These are phyloP conservation scores for Trichophyton rubrum DNA, from an alignment of 2,329 filamentous ascomycete genomes.

Conservation along the genomic window DNA sequence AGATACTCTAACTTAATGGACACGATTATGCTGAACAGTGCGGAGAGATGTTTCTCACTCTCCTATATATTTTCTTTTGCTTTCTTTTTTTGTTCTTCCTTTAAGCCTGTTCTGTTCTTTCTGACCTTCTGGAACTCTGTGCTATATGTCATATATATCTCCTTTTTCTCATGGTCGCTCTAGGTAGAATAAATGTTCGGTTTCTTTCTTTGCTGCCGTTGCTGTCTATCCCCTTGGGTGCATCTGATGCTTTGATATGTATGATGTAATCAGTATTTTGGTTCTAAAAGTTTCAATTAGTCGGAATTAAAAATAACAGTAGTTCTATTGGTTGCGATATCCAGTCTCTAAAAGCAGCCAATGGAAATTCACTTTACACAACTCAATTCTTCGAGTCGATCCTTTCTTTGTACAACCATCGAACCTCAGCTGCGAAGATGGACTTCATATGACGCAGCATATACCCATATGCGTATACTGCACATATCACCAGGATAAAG, in stretches of 20 bases:
- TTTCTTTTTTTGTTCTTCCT: background rate
- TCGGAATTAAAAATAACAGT: too few relatives aligned
- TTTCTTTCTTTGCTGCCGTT: background rate
- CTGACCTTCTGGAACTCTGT: background rate
- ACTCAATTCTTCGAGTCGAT: too few relatives aligned
- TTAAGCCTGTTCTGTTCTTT: background rate
- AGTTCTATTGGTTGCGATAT: too few relatives aligned
- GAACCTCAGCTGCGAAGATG: too few relatives aligned
- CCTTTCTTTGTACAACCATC: too few relatives aligned
- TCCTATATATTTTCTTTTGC: background rate
- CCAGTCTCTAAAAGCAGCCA: too few relatives aligned
- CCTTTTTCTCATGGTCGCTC: background rate
- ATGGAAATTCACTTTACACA: too few relatives aligned
- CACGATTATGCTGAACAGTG: background rate
- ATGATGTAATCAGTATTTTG: too few relatives aligned
- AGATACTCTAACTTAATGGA: background rate
- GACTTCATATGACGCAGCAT: too few relatives aligned
- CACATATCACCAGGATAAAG: background rate
- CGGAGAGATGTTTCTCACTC: background rate
- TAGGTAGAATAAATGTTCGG: constrained; percentile 4
- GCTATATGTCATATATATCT: background rate
- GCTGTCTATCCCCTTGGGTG: too few relatives aligned
- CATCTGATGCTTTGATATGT: too few relatives aligned
- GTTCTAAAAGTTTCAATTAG: too few relatives aligned
- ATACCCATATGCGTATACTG: background rate